Base-by-base conservation (phyloP, 345 rosid genomes). In the Boechera stricta region DNA sequence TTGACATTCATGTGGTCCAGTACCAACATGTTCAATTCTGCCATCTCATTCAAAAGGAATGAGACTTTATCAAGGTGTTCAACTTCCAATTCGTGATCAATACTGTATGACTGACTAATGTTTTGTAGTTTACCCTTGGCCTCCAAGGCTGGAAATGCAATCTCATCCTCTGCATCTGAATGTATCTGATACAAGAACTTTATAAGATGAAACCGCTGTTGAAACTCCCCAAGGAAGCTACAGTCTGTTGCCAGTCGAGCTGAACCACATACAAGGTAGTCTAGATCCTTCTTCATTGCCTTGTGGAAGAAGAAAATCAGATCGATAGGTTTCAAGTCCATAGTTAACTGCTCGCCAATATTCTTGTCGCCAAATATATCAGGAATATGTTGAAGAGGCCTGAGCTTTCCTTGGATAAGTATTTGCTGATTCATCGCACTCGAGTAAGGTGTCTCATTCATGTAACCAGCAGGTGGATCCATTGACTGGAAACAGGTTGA, bases 121-220 rank as follows among this genome's bases (percentile, higher is more conserved):
- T 91, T 89, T 78, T 73, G 84, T 67, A 84, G 76, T 72, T 87
- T 78, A 21, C 89, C 91, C 77, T 87, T 85, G 29, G 88, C 89
- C 82, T 93, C 95, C 48, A 93, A 42, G 24, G 91, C 92, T 66
- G 98, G 98, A 82, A 93, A 91, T 44, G 87, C 90, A 26, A 88
- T 77, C 83, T 91, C 93, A 78, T 91, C 98, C 78, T 93, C 97
- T 4, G 89, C 84, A 60, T 83, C 84, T n/a, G 88, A 86, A 39
- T 89, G 93, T 49, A 89, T 82, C 75, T 80, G 87, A 84, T 82
- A 83, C 29, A 86, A 79, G 72, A 82, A 76, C 66, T 61, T 77
- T 82, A 93, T 70, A 24, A 87, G 88, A 65, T 84, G 79, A 80
- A 89, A 93, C 12, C 80, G 85, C 57, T 79, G 78, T 35, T 67